Percentiles rank a stretch among this genome's conserved stretches.
These are phyloP conservation scores for Trichothecium sympodiale DNA, from an alignment of 2,329 filamentous ascomycete genomes.

Conservation along the genomic window DNA sequence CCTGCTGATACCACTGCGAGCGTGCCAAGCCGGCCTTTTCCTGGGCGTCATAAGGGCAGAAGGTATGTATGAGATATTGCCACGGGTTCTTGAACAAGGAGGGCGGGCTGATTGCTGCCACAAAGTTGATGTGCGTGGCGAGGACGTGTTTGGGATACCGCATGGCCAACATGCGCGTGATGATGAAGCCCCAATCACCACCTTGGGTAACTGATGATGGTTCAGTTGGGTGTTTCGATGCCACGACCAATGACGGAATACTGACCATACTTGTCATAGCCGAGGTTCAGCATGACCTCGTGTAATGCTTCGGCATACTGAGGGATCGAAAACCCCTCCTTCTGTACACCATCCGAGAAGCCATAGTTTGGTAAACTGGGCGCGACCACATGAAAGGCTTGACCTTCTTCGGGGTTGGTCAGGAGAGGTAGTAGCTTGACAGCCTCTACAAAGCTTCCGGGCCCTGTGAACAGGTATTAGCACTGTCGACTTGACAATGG, in stretches of 20 bases:
- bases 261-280: constrained; percentile 32
- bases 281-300: constrained; percentile 57
- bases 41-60: constrained; percentile 33
- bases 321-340: constrained; percentile 18
- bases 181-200: constrained; percentile 57
- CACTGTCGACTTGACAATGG: neutral
- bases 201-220: constrained; percentile 34
- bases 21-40: constrained; percentile 35
- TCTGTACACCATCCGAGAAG: constrained; percentile 18
- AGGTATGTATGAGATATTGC: constrained; percentile 41
- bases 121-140: constrained; percentile 37
- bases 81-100: constrained; percentile 39
- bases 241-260: neutral
- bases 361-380: constrained; percentile 46
- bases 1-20: constrained; percentile 41
- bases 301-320: constrained; percentile 45
- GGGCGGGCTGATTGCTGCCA: constrained; percentile 39
- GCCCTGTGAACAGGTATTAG: constrained; percentile 28
- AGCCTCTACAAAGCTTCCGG: constrained; percentile 59
- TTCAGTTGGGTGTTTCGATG: constrained; percentile 8
- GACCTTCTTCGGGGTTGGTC: constrained; percentile 17
- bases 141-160: constrained; percentile 45
- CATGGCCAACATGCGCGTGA: constrained; percentile 48
- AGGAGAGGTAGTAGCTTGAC: constrained; percentile 46
- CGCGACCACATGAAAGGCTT: constrained; percentile 45